A percentile compares a stretch with the other conserved stretches of the same genome.
phyloP scores from a whole-genome alignment of 306 rosid species.

The Gillenia trifoliata region DNA sequence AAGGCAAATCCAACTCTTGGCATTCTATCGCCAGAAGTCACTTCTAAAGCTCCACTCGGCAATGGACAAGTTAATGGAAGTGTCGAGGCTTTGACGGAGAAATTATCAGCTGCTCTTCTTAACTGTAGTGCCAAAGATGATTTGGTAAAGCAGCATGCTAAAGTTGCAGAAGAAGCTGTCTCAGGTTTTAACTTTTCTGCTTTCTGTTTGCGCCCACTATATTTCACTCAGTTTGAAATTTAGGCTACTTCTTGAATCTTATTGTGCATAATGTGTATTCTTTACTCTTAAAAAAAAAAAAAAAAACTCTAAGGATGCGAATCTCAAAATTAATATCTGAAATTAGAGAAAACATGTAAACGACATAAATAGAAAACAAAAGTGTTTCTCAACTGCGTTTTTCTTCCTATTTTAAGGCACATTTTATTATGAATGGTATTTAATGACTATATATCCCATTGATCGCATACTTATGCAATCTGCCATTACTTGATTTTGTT shows the following conservation, averaged over 20 bases:
- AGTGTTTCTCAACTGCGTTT: neutral
- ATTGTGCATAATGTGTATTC: neutral
- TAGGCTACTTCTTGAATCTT: constrained; percentile 5
- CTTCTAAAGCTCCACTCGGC: constrained; percentile 40
- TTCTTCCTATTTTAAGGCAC: neutral
- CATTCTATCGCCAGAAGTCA: constrained; percentile 61
- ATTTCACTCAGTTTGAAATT: neutral
- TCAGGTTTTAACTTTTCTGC: constrained; percentile 39
- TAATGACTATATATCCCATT: neutral
- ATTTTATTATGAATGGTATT: neutral
- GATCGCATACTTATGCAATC: neutral
- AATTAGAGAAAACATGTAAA: neutral
- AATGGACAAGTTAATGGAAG: constrained; percentile 41
- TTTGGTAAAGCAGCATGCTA: constrained; percentile 69
- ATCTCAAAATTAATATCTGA: neutral
- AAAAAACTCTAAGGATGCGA: neutral
- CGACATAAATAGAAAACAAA: neutral
- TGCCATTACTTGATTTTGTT: neutral
- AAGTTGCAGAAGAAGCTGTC: constrained; percentile 89
- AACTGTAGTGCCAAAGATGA: constrained; percentile 66
- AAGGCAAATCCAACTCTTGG: constrained; percentile 53
- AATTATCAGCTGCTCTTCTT: constrained; percentile 58
- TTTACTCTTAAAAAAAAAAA: neutral
- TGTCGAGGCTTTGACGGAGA: constrained; percentile 47
- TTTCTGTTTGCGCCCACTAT: neutral